A percentile compares a stretch with the other conserved stretches of the same genome.
Conservation (phyloP, 352 stramenopile genomes). For the Pythium phragmiticola region DNA sequence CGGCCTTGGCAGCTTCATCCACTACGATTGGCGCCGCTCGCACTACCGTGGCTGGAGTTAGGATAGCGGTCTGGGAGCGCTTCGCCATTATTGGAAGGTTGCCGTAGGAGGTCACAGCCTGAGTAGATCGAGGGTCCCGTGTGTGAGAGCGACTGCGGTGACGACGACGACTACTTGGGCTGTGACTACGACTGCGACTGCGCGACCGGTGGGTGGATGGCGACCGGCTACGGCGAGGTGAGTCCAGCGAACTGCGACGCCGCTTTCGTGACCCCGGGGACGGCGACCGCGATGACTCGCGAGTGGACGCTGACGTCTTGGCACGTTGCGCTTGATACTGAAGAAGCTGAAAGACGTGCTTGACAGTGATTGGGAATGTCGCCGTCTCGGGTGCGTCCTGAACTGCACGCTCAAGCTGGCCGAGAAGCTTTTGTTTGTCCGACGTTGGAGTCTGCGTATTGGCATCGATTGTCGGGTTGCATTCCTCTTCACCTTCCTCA, state of each 20-base stretch:
- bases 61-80: not conserved
- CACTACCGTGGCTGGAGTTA: not conserved
- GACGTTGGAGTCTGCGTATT: conserved; percentile 9
- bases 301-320: conserved; percentile 12
- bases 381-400: not conserved
- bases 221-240: conserved; percentile 31
- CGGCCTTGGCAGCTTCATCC: conserved; percentile 51
- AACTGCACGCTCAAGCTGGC: conserved; percentile 18
- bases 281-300: conserved; percentile 30
- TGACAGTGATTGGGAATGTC: conserved; percentile 17
- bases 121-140: conserved; percentile 15
- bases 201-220: conserved; percentile 30
- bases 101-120: conserved; percentile 14
- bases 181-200: conserved; percentile 35
- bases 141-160: conserved; percentile 17
- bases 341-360: conserved; percentile 25
- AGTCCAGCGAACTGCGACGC: conserved; percentile 35
- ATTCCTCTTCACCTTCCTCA: conserved; percentile 62
- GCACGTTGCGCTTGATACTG: conserved; percentile 15
- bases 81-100: conserved; percentile 18
- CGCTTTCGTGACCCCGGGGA: conserved; percentile 35
- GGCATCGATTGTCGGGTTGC: not conserved
- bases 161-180: conserved; percentile 26
- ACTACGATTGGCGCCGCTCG: conserved; percentile 28
- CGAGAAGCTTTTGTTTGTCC: conserved; percentile 10